Conservation (phyloP, 345 rosid genomes). For the Leavenworthia alabamica region DNA sequence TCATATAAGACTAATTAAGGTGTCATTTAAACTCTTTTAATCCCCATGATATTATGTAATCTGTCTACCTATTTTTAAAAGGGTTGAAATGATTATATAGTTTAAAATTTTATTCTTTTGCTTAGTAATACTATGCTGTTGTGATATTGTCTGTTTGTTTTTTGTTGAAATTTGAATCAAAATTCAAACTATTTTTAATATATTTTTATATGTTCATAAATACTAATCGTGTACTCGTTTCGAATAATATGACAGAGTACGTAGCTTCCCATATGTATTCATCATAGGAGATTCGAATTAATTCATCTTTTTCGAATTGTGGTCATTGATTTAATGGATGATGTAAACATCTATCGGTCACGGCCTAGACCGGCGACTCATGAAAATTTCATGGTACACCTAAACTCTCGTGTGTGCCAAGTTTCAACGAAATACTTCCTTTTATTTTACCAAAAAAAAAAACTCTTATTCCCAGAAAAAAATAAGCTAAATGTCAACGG, state of each 20-base stretch:
- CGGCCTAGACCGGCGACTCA: constrained; percentile 2
- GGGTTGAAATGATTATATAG: not conserved
- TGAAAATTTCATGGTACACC: too few species aligned
- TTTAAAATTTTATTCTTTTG: not conserved
- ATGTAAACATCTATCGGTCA: constrained; percentile 15
- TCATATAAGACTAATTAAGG: not conserved
- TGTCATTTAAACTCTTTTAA: not conserved
- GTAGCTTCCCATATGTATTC: not conserved
- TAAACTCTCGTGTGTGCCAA: too few species aligned
- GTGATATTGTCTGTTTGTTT: too few species aligned
- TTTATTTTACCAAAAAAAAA: too few species aligned
- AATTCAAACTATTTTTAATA: not conserved
- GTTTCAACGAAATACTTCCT: too few species aligned
- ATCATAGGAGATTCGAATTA: not conserved
- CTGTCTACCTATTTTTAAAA: not conserved
- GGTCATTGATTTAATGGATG: not conserved
- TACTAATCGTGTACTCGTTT: not conserved
- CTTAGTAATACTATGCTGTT: not conserved
- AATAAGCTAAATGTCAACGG: too few species aligned
- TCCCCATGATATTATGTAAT: not conserved
- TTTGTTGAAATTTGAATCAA: not conserved
- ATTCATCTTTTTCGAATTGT: too few species aligned
- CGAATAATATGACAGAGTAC: not conserved
- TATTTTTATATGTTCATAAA: too few species aligned
- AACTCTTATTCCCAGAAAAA: too few species aligned